A percentile compares a stretch with the other conserved stretches of the same genome.
Conservation (phyloP, 371 early-diverging fungal species). For the Phascolomyces articulosus region DNA sequence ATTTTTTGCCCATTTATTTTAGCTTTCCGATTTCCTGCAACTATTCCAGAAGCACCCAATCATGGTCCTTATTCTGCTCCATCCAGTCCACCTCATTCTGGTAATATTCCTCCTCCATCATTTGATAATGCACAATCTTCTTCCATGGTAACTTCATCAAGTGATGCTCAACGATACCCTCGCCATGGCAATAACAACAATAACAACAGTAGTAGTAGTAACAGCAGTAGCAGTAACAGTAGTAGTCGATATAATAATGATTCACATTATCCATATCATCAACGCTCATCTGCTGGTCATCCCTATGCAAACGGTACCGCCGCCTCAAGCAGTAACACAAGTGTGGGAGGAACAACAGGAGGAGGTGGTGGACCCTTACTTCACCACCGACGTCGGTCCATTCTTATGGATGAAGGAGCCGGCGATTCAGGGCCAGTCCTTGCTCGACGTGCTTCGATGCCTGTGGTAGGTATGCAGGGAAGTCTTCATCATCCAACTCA, state of each 20-base stretch:
- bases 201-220: constrained; percentile 6
- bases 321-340: neutral
- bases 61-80: constrained; percentile 59
- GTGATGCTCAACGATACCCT: neutral
- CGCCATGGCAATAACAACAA: neutral
- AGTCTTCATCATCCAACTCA: constrained; percentile 37
- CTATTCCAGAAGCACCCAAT: constrained; percentile 39
- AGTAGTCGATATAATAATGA: constrained; percentile 19
- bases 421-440: constrained; percentile 17
- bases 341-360: too few species aligned
- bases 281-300: constrained; percentile 9
- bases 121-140: constrained; percentile 1
- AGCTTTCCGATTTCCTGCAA: constrained; percentile 46
- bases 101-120: constrained; percentile 1
- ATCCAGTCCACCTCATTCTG: constrained; percentile 56
- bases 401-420: constrained; percentile 28
- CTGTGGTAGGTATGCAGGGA: constrained; percentile 34
- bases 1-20: too few species aligned
- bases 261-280: constrained; percentile 21
- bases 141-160: neutral
- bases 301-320: constrained; percentile 14
- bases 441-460: constrained; percentile 55
- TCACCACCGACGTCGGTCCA: constrained; percentile 36
- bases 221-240: neutral
- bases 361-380: constrained; percentile 24